Percentiles rank a stretch among this genome's conserved stretches.
Evolutionary conservation across 805 yeast genomes (phyloP).

Genomic region (Ascoidea tarda): DNA sequence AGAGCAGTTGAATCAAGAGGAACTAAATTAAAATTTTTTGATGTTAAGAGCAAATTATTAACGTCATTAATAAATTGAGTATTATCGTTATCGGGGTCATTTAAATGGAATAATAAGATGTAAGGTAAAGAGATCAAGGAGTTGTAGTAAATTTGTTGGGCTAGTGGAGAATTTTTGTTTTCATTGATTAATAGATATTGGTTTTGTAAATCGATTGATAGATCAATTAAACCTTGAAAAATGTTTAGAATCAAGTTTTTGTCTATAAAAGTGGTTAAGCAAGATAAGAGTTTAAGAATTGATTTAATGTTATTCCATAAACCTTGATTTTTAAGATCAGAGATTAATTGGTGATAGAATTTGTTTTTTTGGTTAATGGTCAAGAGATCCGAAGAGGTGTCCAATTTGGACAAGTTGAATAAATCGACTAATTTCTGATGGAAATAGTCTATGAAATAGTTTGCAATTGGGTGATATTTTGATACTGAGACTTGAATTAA

Average conservation of each 20-base stretch:
- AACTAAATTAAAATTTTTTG: slow-evolving; percentile 24
- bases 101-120: slow-evolving; percentile 29
- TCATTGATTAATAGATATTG: background rate
- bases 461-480: slow-evolving; percentile 50
- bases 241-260: slow-evolving; percentile 24
- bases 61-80: slow-evolving; percentile 17
- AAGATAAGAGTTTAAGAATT: slow-evolving; percentile 52
- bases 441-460: slow-evolving; percentile 52
- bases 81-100: slow-evolving; percentile 7
- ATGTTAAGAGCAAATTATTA: slow-evolving; percentile 31
- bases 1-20: slow-evolving; percentile 11
- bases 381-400: slow-evolving; percentile 12
- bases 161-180: slow-evolving; percentile 29
- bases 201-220: slow-evolving; percentile 43
- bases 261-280: slow-evolving; percentile 45
- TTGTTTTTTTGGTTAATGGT: slow-evolving; percentile 1
- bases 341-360: slow-evolving; percentile 5
- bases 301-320: slow-evolving; percentile 61
- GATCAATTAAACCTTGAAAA: slow-evolving; percentile 29
- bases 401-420: slow-evolving; percentile 20
- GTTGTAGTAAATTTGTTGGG: slow-evolving; percentile 54
- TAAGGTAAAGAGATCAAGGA: slow-evolving; percentile 55
- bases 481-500: slow-evolving; percentile 54
- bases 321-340: slow-evolving; percentile 20
- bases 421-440: slow-evolving; percentile 48